Percentiles rank a stretch among this genome's conserved stretches.
These are phyloP conservation scores for Saccharum spontaneum DNA, from an alignment of 176 grass and related monocot genomes.

Conservation along the genomic window DNA sequence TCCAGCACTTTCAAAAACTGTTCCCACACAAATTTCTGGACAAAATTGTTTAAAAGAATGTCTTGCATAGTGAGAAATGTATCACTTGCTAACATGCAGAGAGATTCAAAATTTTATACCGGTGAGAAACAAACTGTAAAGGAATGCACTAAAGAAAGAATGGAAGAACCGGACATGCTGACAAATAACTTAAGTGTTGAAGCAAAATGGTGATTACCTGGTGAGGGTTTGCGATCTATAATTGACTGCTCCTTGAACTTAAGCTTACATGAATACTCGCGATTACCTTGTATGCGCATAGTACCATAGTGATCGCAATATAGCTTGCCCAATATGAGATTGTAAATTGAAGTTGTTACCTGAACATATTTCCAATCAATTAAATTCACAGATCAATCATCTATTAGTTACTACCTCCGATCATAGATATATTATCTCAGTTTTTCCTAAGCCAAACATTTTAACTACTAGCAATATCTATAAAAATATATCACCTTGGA, in stretches of 20 bases:
- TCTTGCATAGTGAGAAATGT: not conserved
- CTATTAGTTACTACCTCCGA: not conserved
- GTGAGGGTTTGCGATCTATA: constrained; percentile 97
- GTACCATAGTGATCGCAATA: constrained; percentile 99
- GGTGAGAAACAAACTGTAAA: not conserved
- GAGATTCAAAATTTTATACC: not conserved
- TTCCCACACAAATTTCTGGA: not conserved
- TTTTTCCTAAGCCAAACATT: not conserved
- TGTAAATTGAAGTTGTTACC: constrained; percentile 99
- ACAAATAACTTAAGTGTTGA: constrained; percentile 18
- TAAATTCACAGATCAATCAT: not conserved
- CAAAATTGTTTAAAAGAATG: not conserved
- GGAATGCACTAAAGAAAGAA: not conserved
- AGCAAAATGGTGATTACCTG: constrained; percentile 56
- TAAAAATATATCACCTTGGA: not conserved
- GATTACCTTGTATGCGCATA: constrained; percentile 96
- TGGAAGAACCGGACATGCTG: not conserved
- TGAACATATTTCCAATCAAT: constrained; percentile 36
- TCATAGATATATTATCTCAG: not conserved
- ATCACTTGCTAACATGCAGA: constrained; percentile 1
- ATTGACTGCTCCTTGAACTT: constrained; percentile 99
- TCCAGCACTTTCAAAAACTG: not conserved
- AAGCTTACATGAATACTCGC: constrained; percentile 93
- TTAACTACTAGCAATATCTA: not conserved
- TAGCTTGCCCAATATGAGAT: constrained; percentile 98